A percentile compares a stretch with the other conserved stretches of the same genome.
These are phyloP conservation scores for Cladosporium sp. DNA, from an alignment of 2,329 filamentous ascomycete genomes.

Conservation along the genomic window DNA sequence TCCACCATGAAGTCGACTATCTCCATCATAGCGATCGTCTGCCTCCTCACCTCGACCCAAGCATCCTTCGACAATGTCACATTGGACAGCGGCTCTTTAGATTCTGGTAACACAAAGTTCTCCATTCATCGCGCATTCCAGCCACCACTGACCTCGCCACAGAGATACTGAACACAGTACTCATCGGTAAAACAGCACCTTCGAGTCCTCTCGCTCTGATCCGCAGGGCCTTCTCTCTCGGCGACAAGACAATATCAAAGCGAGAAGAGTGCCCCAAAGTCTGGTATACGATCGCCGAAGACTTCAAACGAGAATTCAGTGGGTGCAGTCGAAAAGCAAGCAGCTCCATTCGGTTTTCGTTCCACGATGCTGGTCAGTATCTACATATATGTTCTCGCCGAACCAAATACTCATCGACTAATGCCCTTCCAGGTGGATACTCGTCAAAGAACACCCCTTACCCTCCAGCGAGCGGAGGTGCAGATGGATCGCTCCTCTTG, in stretches of 20 bases:
- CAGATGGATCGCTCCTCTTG: conserved; percentile 39
- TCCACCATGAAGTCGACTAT: background rate
- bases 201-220: background rate
- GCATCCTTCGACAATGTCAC: background rate
- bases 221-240: background rate
- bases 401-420: background rate
- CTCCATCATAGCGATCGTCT: background rate
- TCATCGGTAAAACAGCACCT: background rate
- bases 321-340: conserved; percentile 13
- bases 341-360: conserved; percentile 29
- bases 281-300: conserved; percentile 13
- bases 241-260: background rate
- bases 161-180: background rate
- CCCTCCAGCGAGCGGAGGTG: conserved; percentile 31
- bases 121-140: background rate
- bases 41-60: background rate
- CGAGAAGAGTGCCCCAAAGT: conserved; percentile 11
- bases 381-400: background rate
- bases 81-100: background rate
- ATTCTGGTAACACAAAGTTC: background rate
- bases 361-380: conserved; percentile 28
- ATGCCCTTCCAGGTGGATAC: conserved; percentile 10
- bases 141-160: background rate
- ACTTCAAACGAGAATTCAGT: conserved; percentile 12
- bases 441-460: conserved; percentile 16